phyloP scores from a whole-genome alignment of 345 rosid genomes.

The Physaria fendleri region DNA sequence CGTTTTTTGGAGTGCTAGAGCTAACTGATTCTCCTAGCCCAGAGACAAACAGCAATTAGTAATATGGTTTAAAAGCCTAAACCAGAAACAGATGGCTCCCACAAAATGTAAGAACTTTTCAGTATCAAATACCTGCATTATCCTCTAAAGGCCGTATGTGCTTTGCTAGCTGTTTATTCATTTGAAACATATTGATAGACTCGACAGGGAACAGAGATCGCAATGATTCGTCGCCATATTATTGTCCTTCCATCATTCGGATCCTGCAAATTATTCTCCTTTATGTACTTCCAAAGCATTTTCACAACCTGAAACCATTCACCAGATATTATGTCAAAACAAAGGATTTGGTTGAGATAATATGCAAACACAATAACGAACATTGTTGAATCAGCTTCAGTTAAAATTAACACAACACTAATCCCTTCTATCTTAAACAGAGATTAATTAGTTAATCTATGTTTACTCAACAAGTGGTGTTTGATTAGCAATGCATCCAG shows the following conservation, averaged over 20 bases:
- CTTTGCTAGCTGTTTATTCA: constrained; percentile 51
- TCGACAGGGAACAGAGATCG: constrained; percentile 40
- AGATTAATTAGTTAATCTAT: too few relatives aligned
- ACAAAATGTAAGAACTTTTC: neutral
- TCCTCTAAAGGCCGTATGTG: constrained; percentile 56
- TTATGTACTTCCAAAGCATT: constrained; percentile 50
- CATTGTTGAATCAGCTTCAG: neutral
- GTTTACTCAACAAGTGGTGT: neutral
- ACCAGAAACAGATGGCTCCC: too few relatives aligned
- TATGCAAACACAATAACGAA: neutral
- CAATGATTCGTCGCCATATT: constrained; percentile 48
- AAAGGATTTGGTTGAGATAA: too few relatives aligned
- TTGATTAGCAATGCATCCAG: neutral
- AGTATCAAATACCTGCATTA: constrained; percentile 31
- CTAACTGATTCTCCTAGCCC: neutral
- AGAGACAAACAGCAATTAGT: too few relatives aligned
- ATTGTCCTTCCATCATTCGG: constrained; percentile 47
- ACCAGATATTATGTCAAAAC: too few relatives aligned
- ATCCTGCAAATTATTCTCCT: constrained; percentile 56
- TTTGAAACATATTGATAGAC: constrained; percentile 58
- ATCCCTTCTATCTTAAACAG: neutral
- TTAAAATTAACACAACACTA: neutral
- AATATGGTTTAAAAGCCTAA: too few relatives aligned
- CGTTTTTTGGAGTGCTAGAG: constrained; percentile 9
- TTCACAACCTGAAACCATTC: constrained; percentile 46